Base-by-base conservation (phyloP, 2,329 filamentous ascomycete species). In the Botryotinia convoluta region DNA sequence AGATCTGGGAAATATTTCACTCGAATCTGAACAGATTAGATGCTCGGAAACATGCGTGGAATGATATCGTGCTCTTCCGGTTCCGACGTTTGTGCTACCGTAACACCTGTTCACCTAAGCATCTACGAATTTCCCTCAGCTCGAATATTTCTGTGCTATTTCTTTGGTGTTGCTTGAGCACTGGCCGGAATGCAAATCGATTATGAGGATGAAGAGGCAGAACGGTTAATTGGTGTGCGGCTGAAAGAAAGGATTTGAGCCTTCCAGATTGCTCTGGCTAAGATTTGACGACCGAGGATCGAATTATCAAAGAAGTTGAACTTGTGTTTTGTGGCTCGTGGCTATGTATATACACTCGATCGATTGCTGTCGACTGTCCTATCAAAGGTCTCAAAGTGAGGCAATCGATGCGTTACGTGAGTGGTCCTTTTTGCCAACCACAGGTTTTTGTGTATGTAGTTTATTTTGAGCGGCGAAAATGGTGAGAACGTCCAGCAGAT, bases 51-150 rank as follows among this genome's bases (percentile, higher is more conserved):
- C 76, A 76, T 78, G 78, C 80, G 78, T 80, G 78, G 75, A 76
- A 77, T 79, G 76, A 79, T 80, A 80, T 80, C 78, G 79, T 79
- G 78, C 75, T 78, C 75, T 77, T 80, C 77, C 78, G 76, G 78
- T 79, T 77, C 76, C 79, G 78, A 77, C 42, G 79, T 78, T 76
- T 78, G 77, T 79, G 78, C 78, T 74, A 74, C 78, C 76, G 80
- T 81, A 73, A 74, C 78, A 80, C 79, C 73, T 75, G 74, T 76
- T 79, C 76, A 78, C 79, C 77, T 74, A 74, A 77, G 69, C 77
- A 78, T 79, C 76, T 79, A 77, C 77, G 75, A 75, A 73, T 75
- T 74, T 45, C 70, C 77, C 76, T 77, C 77, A 75, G 75, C 77
- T 80, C 79, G 76, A 78, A 39, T 62, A 69, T 42, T n/a, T 48